These are phyloP conservation scores for Sporothrix globosa DNA, from an alignment of 2,329 filamentous ascomycete genomes.

Conservation along the genomic window DNA sequence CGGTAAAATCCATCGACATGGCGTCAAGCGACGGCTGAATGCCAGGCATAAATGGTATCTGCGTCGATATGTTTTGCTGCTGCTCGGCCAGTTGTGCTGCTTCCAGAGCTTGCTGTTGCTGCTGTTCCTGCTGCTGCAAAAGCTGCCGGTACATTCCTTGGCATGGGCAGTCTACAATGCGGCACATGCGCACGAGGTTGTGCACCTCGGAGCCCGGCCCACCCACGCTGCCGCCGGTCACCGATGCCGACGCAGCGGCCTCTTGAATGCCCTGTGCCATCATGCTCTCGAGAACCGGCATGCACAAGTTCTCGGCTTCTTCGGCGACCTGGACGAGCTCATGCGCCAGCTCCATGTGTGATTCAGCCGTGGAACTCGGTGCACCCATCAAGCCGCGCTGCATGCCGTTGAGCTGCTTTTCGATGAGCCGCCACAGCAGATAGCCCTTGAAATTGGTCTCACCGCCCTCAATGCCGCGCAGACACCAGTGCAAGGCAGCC, in stretches of 20 bases:
- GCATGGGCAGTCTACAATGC: conserved; percentile 26
- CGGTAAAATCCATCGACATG: conserved; percentile 22
- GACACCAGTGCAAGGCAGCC: conserved; percentile 27
- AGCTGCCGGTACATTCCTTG: conserved; percentile 20
- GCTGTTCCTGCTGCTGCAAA: conserved; percentile 20
- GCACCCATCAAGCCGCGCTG: conserved; percentile 44
- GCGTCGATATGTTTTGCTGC: conserved; percentile 10
- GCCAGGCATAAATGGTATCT: conserved; percentile 1
- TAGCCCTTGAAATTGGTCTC: conserved; percentile 61
- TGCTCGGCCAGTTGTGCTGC: conserved; percentile 13
- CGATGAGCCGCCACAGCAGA: conserved; percentile 48
- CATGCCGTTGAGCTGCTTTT: conserved; percentile 50
- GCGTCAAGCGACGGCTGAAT: conserved; percentile 1
- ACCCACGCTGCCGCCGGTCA: background rate
- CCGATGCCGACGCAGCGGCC: conserved; percentile 31
- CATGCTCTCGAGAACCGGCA: conserved; percentile 39
- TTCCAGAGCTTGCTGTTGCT: conserved; percentile 17
- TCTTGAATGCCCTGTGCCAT: conserved; percentile 1
- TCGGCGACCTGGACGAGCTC: conserved; percentile 31
- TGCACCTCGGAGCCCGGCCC: background rate
- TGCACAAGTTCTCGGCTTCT: conserved; percentile 36
- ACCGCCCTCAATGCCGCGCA: conserved; percentile 32
- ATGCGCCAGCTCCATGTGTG: conserved; percentile 10
- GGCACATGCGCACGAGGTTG: conserved; percentile 16
- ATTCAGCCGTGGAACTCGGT: conserved; percentile 40